Conservation (phyloP, 2,329 filamentous ascomycete genomes). For the Ophiostoma piceae region DNA sequence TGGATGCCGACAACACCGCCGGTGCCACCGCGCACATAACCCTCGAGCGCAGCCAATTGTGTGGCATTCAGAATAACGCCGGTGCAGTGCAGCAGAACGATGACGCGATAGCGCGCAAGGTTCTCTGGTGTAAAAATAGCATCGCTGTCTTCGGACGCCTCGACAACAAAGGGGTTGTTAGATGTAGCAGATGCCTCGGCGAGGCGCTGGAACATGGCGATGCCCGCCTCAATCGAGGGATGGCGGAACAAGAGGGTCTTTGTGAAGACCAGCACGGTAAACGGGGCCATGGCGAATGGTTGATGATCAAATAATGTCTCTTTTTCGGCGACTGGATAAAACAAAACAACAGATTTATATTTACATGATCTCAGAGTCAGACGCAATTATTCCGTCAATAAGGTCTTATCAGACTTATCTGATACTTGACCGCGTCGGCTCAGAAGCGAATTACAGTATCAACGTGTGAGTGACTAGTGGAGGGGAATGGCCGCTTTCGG, state of each 20-base stretch:
- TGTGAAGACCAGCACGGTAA: slow-evolving; percentile 38
- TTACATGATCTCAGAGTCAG: background rate
- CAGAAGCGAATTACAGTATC: background rate
- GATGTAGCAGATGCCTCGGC: slow-evolving; percentile 28
- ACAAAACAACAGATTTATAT: background rate
- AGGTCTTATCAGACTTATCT: background rate
- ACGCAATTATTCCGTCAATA: background rate
- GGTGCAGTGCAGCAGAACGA: slow-evolving; percentile 39
- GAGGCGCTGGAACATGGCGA: slow-evolving; percentile 34
- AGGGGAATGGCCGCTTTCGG: background rate
- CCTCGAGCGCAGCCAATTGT: slow-evolving; percentile 35
- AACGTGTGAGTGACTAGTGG: background rate
- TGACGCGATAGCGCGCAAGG: slow-evolving; percentile 34
- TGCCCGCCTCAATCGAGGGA: slow-evolving; percentile 37
- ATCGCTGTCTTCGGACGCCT: slow-evolving; percentile 37
- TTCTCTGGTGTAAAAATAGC: slow-evolving; percentile 32
- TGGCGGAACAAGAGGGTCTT: slow-evolving; percentile 39
- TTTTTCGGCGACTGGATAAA: background rate
- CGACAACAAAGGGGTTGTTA: slow-evolving; percentile 32
- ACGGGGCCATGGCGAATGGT: slow-evolving; percentile 17
- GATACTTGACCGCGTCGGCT: background rate
- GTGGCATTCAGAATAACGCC: slow-evolving; percentile 36
- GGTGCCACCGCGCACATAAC: slow-evolving; percentile 33
- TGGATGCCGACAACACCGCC: slow-evolving; percentile 41
- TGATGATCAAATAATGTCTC: background rate